Conservation (phyloP, 768 basidiomycete genomes). For the Daedalea quercina region DNA sequence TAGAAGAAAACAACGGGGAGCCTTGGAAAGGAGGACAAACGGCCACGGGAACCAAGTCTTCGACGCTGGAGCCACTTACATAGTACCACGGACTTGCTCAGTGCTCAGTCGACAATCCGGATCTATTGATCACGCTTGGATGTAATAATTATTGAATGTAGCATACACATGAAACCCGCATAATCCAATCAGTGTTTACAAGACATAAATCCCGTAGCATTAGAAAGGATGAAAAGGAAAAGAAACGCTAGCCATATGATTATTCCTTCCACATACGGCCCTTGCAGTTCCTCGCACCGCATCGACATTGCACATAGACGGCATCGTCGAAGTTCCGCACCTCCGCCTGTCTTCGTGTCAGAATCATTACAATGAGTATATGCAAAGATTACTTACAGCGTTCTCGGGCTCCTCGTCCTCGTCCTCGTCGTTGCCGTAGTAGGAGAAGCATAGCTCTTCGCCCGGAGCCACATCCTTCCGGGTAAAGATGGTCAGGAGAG, state of each 20-base stretch:
- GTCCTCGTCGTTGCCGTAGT: conserved; percentile 38
- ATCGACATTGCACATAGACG: conserved; percentile 42
- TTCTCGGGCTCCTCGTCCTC: conserved; percentile 1
- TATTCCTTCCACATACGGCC: conserved; percentile 29
- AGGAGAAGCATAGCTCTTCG: conserved; percentile 77
- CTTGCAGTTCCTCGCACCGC: conserved; percentile 46
- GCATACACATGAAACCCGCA: neutral
- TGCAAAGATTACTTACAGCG: conserved; percentile 2
- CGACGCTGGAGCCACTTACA: no score
- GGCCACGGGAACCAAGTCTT: neutral
- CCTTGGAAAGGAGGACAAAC: conserved; percentile 27
- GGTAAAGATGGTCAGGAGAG: conserved; percentile 63
- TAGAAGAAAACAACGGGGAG: conserved; percentile 31
- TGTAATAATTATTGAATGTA: neutral
- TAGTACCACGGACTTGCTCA: no score
- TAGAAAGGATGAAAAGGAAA: neutral
- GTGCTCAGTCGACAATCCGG: no score
- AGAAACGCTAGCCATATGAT: neutral
- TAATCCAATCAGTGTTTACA: neutral
- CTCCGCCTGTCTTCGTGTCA: conserved; percentile 8
- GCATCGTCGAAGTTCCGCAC: conserved; percentile 25
- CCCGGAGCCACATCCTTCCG: conserved; percentile 50
- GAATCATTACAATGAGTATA: neutral
- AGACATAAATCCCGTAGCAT: neutral
- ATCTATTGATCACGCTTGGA: neutral